Base-by-base conservation (phyloP, 169 alveolate genomes). In the Plasmodium adleri region DNA sequence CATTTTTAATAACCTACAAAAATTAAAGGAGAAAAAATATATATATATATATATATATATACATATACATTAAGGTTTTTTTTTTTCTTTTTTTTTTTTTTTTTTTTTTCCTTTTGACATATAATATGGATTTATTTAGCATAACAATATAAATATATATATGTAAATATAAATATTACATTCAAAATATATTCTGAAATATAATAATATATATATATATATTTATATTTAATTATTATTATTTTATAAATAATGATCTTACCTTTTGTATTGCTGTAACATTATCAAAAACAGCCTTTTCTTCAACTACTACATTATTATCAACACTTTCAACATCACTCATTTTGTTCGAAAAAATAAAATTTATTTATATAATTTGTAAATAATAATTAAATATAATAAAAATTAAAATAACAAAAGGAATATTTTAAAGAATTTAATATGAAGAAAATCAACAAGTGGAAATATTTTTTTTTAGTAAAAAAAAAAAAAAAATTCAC, bases 1-100 rank as follows among this genome's bases (percentile, higher is more conserved):
- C 96, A 80, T 96, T 95, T 94, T 93, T 95, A 70, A 97, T 80
- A 17, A 97, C 98, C 94, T 94, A 59, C 74, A 91, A 62, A 66
- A 32, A 3, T 22, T 59, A 10, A 59, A 32, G 1, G 50, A 73
- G 52, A 26, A 93, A 59, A 17, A 12, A 56, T 0, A 20, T 20
- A 39, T 5, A 39, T 39, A 39, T 39, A 39, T 5, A 39, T 39
- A 39, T 39, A 39, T 20, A 20, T 20, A 20, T 39, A 39, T 5
- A 39, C 9, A 39, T 39, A 39, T 5, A 39, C 9, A 39, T 39
- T 6, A 39, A 6, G 0, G 47, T 39, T 39, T 39, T 39, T 39
- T 39, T 26, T 1, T 1, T 32, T 32, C 5, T 32, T 32, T 32
- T 32, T 39, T 39, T 5, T 39, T 39, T 39, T 7, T 4, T 0